A percentile compares a stretch with the other conserved stretches of the same genome.
phyloP scores from a whole-genome alignment of 2,329 filamentous ascomycete species.

The Beauveria bassiana region DNA sequence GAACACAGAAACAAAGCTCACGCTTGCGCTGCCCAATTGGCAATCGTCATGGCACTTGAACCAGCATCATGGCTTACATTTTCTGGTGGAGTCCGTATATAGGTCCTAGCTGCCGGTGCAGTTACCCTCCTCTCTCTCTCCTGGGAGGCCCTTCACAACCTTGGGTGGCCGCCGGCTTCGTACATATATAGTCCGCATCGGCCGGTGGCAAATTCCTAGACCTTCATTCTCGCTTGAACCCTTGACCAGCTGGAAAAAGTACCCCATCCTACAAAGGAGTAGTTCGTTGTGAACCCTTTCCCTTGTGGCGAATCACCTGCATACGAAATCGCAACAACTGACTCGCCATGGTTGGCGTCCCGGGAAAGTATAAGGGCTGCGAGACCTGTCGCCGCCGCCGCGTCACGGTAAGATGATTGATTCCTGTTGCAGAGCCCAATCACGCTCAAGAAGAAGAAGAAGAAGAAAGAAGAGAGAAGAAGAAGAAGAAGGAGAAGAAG shows the following conservation, averaged over 20 bases:
- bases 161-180: neutral
- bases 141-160: neutral
- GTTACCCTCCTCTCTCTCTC: neutral
- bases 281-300: neutral
- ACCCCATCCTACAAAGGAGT: conserved; percentile 10
- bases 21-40: conserved; percentile 10
- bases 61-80: conserved; percentile 11
- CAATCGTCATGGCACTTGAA: conserved; percentile 1
- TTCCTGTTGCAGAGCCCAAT: neutral
- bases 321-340: conserved; percentile 2
- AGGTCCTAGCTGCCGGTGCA: conserved; percentile 1
- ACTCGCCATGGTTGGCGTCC: conserved; percentile 50
- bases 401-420: conserved; percentile 42
- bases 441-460: neutral
- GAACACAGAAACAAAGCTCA: conserved; percentile 9
- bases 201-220: conserved; percentile 6
- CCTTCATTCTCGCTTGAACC: neutral
- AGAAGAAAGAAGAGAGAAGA: neutral
- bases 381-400: conserved; percentile 52
- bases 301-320: conserved; percentile 13
- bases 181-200: conserved; percentile 10
- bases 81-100: conserved; percentile 8
- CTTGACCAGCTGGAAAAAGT: conserved; percentile 7
- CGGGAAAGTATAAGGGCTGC: conserved; percentile 57
- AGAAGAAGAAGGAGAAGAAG: no score